Evolutionary conservation across 2,329 filamentous ascomycete genomes (phyloP), one percentile per base, ranked within the genome.

Genomic region (Blumeria hordei): DNA sequence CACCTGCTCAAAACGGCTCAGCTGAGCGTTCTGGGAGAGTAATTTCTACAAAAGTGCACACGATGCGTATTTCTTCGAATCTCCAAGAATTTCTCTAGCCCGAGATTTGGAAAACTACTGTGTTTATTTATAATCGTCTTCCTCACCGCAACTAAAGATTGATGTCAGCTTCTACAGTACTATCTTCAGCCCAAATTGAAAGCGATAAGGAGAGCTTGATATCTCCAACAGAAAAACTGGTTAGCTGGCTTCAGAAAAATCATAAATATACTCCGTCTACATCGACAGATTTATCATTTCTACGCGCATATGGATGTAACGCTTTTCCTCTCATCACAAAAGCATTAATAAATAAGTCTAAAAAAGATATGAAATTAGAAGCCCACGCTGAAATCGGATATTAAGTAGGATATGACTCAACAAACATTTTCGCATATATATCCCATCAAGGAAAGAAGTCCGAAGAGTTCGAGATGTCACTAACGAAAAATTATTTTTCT

Each of bases 351-450:
- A 50, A 50, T 33, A 33, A 32, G 34, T 9, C 18, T 14, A 50
- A 50, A 50, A 50, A 21, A 34, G 11, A 50, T 50, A 21, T 34
- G 28, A 50, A 50, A 32, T 50, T 50, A 50, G 47, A 33, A 50
- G 47, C 47, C n/a, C 47, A 50, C 16, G 47, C 47, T 34, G 47
- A 34, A 34, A 32, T 50, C 34, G 47, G 47, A 50, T 50, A 50
- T 50, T 7, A 34, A 34, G 47, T 50, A 11, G 47, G 47, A 34
- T 50, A 50, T 50, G 47, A 50, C 28, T 50, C 47, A 34, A 12
- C 47, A 12, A 50, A 50, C 16, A 34, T 50, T 3, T 50, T 50
- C 18, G 47, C 1, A 50, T 34, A 14, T 50, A 50, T 12, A 50
- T 34, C 34, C 47, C 21, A 11, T 14, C 47, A 12, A 50, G 47